Percentiles rank a stretch among this genome's conserved stretches.
Evolutionary conservation across 2,329 filamentous ascomycete species (phyloP).

Genomic region (Aspergillus terreus): DNA sequence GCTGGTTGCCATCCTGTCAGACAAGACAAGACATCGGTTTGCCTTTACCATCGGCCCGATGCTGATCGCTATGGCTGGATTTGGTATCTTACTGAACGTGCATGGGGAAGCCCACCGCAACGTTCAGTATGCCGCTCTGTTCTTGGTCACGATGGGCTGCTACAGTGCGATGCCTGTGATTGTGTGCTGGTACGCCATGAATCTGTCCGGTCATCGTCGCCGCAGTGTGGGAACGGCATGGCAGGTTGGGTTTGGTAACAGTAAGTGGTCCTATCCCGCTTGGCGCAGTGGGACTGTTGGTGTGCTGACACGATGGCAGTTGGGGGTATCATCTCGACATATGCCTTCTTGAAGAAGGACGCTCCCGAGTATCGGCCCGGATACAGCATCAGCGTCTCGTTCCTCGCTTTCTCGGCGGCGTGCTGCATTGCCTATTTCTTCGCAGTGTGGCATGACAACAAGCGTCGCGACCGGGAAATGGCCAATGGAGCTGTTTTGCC

Average conservation of each 20-base stretch:
- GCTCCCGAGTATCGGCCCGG: slow-evolving; percentile 66
- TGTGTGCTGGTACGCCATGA: slow-evolving; percentile 81
- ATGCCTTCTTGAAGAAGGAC: slow-evolving; percentile 64
- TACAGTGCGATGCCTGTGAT: slow-evolving; percentile 90
- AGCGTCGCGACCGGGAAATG: slow-evolving; percentile 31
- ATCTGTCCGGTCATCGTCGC: slow-evolving; percentile 68
- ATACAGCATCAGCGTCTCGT: slow-evolving; percentile 73
- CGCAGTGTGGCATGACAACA: slow-evolving; percentile 38
- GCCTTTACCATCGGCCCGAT: slow-evolving; percentile 68
- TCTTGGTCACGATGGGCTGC: slow-evolving; percentile 73
- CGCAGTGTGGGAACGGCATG: slow-evolving; percentile 68
- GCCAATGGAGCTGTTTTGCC: slow-evolving; percentile 19
- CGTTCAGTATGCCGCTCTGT: slow-evolving; percentile 74
- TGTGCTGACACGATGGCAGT: slow-evolving; percentile 36
- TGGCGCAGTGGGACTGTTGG: slow-evolving; percentile 6
- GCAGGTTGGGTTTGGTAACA: slow-evolving; percentile 75
- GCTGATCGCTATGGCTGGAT: slow-evolving; percentile 66
- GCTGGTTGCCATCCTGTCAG: slow-evolving; percentile 67
- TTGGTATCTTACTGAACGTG: slow-evolving; percentile 68
- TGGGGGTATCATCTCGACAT: slow-evolving; percentile 74
- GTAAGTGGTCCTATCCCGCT: slow-evolving; percentile 17
- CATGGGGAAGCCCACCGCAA: slow-evolving; percentile 56
- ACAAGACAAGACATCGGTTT: slow-evolving; percentile 69
- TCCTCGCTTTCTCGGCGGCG: slow-evolving; percentile 64
- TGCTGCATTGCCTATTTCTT: slow-evolving; percentile 39